phyloP scores from a whole-genome alignment of 495 filamentous ascomycete species.

The Neurospora hispaniola region DNA sequence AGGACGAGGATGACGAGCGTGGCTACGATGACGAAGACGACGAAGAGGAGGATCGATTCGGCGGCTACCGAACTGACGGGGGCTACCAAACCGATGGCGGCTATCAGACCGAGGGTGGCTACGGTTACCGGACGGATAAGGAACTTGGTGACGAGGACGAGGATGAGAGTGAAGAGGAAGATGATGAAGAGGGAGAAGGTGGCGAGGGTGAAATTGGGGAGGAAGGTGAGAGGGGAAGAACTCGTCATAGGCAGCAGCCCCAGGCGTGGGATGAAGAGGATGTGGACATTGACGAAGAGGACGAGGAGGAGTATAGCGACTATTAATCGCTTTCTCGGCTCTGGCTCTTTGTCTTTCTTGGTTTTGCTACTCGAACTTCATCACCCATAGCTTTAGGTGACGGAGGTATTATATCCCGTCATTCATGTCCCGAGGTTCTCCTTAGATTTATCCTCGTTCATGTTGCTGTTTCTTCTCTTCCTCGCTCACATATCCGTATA shows the following conservation, averaged over 20 bases:
- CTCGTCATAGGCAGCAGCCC: not conserved
- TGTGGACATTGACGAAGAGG: not conserved
- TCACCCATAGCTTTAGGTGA: not conserved
- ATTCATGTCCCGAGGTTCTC: too few relatives aligned
- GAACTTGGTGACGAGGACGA: conserved; percentile 5
- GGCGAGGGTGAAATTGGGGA: not conserved
- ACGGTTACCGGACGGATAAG: conserved; percentile 8
- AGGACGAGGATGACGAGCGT: conserved; percentile 13
- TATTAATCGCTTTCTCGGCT: conserved; percentile 1
- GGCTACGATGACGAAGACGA: conserved; percentile 9
- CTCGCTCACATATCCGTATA: too few relatives aligned
- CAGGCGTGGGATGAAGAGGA: not conserved
- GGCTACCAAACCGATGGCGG: not conserved
- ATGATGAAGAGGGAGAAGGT: conserved; percentile 2
- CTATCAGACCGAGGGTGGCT: not conserved
- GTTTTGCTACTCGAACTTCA: not conserved
- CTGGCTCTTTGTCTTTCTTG: not conserved
- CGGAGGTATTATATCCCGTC: too few relatives aligned
- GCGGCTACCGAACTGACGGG: not conserved
- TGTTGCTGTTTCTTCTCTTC: too few relatives aligned
- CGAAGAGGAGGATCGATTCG: conserved; percentile 5
- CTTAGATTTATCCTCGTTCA: too few relatives aligned
- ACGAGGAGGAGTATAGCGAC: conserved; percentile 2
- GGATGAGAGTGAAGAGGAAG: conserved; percentile 5
- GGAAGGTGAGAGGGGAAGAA: not conserved